phyloP scores from a whole-genome alignment of 306 rosid genomes.

The Lathyrus aphaca region DNA sequence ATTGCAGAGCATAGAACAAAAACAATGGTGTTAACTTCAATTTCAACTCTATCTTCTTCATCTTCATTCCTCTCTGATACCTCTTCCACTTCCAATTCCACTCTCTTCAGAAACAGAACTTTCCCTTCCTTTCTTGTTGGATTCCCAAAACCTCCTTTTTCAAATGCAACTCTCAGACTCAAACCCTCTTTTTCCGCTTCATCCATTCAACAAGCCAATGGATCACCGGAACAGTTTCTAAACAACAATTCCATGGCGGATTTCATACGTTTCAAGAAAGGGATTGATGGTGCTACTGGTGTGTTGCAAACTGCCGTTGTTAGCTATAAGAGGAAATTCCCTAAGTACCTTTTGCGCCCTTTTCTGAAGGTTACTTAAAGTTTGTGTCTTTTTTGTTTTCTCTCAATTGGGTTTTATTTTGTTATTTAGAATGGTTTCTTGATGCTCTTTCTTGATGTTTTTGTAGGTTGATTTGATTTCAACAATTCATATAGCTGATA shows the following conservation, averaged over 20 bases:
- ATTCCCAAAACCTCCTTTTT: slow-evolving; percentile 36
- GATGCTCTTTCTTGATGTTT: slow-evolving; percentile 19
- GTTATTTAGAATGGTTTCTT: not conserved
- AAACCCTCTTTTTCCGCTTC: slow-evolving; percentile 40
- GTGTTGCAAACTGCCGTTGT: slow-evolving; percentile 89
- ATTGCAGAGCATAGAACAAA: slow-evolving; percentile 4
- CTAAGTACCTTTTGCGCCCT: slow-evolving; percentile 81
- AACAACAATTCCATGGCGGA: slow-evolving; percentile 76
- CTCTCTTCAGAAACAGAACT: slow-evolving; percentile 31
- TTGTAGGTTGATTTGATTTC: slow-evolving; percentile 97
- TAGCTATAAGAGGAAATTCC: slow-evolving; percentile 76
- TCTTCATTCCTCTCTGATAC: slow-evolving; percentile 56
- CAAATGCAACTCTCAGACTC: slow-evolving; percentile 24
- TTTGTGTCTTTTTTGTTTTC: slow-evolving; percentile 21
- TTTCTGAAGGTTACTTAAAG: slow-evolving; percentile 65
- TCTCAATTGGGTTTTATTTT: slow-evolving; percentile 29
- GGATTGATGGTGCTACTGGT: slow-evolving; percentile 56
- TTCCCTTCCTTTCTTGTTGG: slow-evolving; percentile 39
- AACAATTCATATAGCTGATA: slow-evolving; percentile 94
- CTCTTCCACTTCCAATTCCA: slow-evolving; percentile 48
- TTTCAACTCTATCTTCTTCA: slow-evolving; percentile 58
- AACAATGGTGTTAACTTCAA: slow-evolving; percentile 59
- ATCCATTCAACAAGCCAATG: slow-evolving; percentile 50
- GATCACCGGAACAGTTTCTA: slow-evolving; percentile 65
- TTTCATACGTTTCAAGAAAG: slow-evolving; percentile 84